A percentile compares a stretch with the other conserved stretches of the same genome.
These are phyloP conservation scores for Cordyceps farinosa DNA, from an alignment of 2,329 filamentous ascomycete species.

Conservation along the genomic window DNA sequence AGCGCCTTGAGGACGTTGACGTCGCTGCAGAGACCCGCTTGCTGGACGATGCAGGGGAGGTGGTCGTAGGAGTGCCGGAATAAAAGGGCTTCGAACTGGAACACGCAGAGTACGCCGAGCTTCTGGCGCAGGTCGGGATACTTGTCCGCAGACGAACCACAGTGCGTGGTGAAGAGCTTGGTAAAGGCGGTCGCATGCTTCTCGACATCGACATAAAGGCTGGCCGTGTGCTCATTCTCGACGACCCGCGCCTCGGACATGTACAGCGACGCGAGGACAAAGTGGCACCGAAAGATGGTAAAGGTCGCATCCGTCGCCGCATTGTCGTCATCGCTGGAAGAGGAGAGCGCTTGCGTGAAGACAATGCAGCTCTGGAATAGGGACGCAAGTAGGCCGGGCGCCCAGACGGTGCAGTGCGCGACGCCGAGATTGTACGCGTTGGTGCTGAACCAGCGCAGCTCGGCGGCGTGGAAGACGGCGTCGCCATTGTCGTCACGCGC, in stretches of 20 bases:
- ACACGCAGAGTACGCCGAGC: slow-evolving; percentile 63
- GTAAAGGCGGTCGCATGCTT: slow-evolving; percentile 47
- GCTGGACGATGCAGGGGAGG: slow-evolving; percentile 57
- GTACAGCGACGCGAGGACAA: slow-evolving; percentile 55
- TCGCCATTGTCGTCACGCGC: slow-evolving; percentile 35
- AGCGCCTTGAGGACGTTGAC: slow-evolving; percentile 56
- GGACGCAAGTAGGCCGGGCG: slow-evolving; percentile 49
- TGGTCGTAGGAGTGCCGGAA: slow-evolving; percentile 65
- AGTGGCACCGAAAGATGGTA: slow-evolving; percentile 67
- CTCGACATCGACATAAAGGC: slow-evolving; percentile 60
- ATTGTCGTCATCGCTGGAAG: slow-evolving; percentile 37
- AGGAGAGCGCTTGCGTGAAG: slow-evolving; percentile 52
- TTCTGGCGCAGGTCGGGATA: slow-evolving; percentile 56
- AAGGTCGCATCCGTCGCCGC: slow-evolving; percentile 46
- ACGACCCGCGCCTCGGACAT: slow-evolving; percentile 47
- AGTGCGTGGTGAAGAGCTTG: neutral
- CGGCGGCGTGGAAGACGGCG: slow-evolving; percentile 55
- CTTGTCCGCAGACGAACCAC: neutral
- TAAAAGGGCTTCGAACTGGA: slow-evolving; percentile 75
- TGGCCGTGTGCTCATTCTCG: slow-evolving; percentile 23
- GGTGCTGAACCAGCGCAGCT: slow-evolving; percentile 80
- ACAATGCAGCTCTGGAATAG: slow-evolving; percentile 53
- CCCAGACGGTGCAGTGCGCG: slow-evolving; percentile 54
- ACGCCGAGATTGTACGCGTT: slow-evolving; percentile 77
- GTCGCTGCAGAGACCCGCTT: slow-evolving; percentile 42